Conservation (phyloP, 768 basidiomycete species). For the Tulasnella sp. region DNA sequence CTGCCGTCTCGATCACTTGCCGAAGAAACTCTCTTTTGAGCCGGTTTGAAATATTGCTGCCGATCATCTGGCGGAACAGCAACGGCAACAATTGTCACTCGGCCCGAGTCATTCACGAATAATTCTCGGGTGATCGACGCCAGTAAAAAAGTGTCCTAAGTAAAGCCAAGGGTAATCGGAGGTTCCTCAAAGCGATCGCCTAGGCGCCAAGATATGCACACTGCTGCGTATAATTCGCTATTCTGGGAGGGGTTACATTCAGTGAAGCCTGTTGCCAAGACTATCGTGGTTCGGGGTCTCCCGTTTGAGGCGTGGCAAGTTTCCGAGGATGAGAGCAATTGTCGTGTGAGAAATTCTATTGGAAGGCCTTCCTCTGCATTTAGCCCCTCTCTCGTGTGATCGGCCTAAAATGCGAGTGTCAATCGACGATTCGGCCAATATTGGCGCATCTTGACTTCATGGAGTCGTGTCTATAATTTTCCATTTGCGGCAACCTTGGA, state of each 20-base stretch:
- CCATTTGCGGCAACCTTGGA: slow-evolving; percentile 1
- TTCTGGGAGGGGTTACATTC: neutral
- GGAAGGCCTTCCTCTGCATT: neutral
- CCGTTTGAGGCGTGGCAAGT: slow-evolving; percentile 10
- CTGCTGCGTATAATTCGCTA: neutral
- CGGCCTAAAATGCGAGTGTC: neutral
- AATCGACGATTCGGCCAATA: neutral
- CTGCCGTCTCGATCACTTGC: neutral
- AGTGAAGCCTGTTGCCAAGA: neutral
- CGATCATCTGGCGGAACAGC: neutral
- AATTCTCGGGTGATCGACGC: neutral
- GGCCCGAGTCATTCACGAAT: neutral
- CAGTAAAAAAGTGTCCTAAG: neutral
- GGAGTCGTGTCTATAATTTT: neutral
- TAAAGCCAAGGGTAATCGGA: neutral
- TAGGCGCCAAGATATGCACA: neutral
- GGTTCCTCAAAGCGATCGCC: neutral
- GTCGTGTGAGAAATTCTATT: neutral
- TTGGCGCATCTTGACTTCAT: neutral
- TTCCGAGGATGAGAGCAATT: neutral
- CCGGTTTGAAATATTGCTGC: neutral
- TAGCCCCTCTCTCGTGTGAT: slow-evolving; percentile 15
- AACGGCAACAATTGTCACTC: neutral
- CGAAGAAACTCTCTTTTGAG: neutral
- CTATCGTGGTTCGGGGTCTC: neutral